phyloP scores from a whole-genome alignment of 2,329 filamentous ascomycete genomes.

The Cladosporium sp. region DNA sequence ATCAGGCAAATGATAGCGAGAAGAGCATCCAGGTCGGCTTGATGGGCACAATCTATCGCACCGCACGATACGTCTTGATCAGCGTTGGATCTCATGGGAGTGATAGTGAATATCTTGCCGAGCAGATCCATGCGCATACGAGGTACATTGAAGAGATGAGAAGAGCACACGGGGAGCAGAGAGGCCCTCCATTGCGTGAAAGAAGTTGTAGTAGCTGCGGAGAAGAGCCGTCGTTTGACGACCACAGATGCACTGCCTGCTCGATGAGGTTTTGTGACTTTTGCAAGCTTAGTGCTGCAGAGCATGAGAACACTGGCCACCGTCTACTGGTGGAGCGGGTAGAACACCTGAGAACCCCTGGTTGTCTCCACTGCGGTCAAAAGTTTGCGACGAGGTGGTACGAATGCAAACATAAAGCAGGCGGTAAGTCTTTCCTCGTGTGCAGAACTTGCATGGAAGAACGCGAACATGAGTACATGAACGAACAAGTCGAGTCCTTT shows the following conservation, averaged over 20 bases:
- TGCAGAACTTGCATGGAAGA: not conserved
- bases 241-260: no score
- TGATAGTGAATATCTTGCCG: not conserved
- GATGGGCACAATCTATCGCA: slow-evolving; percentile 23
- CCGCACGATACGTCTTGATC: slow-evolving; percentile 7
- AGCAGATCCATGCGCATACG: not conserved
- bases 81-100: slow-evolving; percentile 3
- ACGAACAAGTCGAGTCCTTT: not conserved
- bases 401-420: no score
- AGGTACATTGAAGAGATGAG: not conserved
- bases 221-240: no score
- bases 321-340: not conserved
- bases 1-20: slow-evolving; percentile 22
- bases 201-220: not conserved
- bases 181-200: not conserved
- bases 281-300: not conserved
- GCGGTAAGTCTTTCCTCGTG: no score
- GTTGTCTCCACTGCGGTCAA: no score
- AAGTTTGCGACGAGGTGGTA: no score
- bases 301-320: not conserved
- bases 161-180: not conserved
- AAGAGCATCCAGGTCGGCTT: slow-evolving; percentile 22
- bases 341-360: not conserved
- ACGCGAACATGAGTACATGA: not conserved
- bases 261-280: not conserved